These are phyloP conservation scores for Trichoderma afroharzianum DNA, from an alignment of 2,329 filamentous ascomycete species.

Conservation along the genomic window DNA sequence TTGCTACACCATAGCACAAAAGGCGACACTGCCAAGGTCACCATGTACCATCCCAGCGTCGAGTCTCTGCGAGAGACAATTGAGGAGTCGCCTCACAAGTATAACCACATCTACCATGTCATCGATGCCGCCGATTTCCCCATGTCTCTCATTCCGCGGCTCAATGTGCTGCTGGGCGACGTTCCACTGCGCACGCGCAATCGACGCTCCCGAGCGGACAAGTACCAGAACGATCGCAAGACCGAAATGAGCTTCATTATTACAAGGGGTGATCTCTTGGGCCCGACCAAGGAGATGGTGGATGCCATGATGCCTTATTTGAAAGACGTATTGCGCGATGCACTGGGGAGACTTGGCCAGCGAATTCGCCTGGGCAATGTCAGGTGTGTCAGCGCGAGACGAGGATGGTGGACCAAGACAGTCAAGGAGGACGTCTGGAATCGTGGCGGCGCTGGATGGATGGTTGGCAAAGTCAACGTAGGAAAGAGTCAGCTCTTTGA, in stretches of 20 bases:
- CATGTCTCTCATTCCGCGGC: constrained; percentile 79
- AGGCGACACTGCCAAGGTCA: constrained; percentile 37
- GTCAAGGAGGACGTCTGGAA: constrained; percentile 83
- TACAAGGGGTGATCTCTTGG: constrained; percentile 81
- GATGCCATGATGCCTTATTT: constrained; percentile 85
- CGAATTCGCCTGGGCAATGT: constrained; percentile 85
- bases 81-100: constrained; percentile 79
- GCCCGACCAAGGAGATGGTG: constrained; percentile 77
- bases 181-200: constrained; percentile 76
- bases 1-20: constrained; percentile 73
- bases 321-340: constrained; percentile 69
- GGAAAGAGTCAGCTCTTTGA: constrained; percentile 93
- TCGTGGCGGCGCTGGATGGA: constrained; percentile 83
- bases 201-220: constrained; percentile 65
- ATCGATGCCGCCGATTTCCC: constrained; percentile 96
- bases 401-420: constrained; percentile 85
- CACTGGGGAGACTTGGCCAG: constrained; percentile 63
- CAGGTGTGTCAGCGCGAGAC: constrained; percentile 77
- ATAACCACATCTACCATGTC: constrained; percentile 94
- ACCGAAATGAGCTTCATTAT: constrained; percentile 88
- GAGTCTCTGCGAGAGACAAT: constrained; percentile 80
- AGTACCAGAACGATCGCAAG: constrained; percentile 63
- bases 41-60: constrained; percentile 78
- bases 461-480: constrained; percentile 97
- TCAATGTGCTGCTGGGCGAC: constrained; percentile 66